Base-by-base conservation (phyloP, 495 filamentous ascomycete species). In the Trichodelitschia bisporula region DNA sequence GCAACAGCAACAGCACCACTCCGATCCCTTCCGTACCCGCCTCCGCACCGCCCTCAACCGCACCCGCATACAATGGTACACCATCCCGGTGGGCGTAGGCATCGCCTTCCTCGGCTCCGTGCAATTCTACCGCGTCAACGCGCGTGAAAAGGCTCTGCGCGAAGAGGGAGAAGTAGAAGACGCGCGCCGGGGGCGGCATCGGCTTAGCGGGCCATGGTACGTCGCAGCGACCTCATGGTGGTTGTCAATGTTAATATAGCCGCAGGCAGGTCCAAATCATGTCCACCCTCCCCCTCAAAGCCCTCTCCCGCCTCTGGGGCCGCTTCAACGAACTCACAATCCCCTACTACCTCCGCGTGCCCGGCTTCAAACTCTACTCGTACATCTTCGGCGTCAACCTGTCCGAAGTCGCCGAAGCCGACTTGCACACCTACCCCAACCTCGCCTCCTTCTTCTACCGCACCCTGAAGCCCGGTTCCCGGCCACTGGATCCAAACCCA, bases 401-500 rank as follows among this genome's bases (percentile, higher is more conserved):
- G 14, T 66, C 69, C 19, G 86, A 99, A 50, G 69, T 90, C 11
- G 66, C 69, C 18, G 77, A 99, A 40, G 64, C 68, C 5, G 84
- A 95, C 40, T 66, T 99, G 19, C 77, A 77, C 46, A 61, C 58
- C 26, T 99, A 90, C 47, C 73, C 77, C 0, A 99, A 99, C 46
- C 62, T 99, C 15, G 77, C 86, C 1, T 67, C 83, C 30, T 99
- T 99, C 61, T 99, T 99, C 58, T 99, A 93, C 51, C 78, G 86
- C 34, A 74, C 66, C 9, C 55, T 99, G 31, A 95, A 90, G 48
- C 79, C 82, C 9, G 86, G 83, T 11, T 66, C 63, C 3, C 72
- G 86, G n/a, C 82, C 84, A 2, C 54, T 95, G 9, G 80, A 93
- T 44, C 62, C 74, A 0, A 72, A 82, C 41, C 65, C 64, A 2